Evolutionary conservation across 2,329 filamentous ascomycete genomes (phyloP), one percentile per base, ranked within the genome.

Genomic region (Graphilbum fragrans): DNA sequence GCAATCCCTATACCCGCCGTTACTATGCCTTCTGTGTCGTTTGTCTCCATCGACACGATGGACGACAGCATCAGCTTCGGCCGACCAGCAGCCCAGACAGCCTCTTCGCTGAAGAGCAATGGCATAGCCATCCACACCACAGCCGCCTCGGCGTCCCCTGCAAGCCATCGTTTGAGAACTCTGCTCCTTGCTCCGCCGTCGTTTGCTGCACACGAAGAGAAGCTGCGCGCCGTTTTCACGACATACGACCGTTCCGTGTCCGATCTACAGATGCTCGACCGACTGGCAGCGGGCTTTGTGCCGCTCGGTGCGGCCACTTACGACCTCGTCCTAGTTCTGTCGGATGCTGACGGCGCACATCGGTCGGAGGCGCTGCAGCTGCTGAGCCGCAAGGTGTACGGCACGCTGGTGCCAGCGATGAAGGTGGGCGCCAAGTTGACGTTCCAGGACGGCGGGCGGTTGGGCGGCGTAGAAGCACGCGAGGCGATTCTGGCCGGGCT

Each of bases 241-340:
- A 67, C 77, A 43, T 79, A 86, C 65, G 79, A 92, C 59, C 81
- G 86, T 56, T 66, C 72, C 48, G 68, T 73, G 36, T 90, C 87
- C 47, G 92, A 98, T 57, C 71, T 98, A 41, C 92, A 96, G 62
- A 98, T 98, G 92, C 82, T 98, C 47, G 92, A 98, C 65, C 86
- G 92, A 39, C 74, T 98, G 33, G 78, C 84, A 2, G 75, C 84
- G 29, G 86, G 86, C 47, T 70, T 94, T 31, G 85, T 92, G 43
- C 68, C 78, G 8, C 77, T 98, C 0, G 82, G 88, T 1, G 52
- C 74, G 41, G 66, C 75, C 38, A 83, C 84, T 41, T 98, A 98
- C 67, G 85, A 93, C 58, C 64, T 83, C 35, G 74, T 96, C 35
- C 74, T 95, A 37, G 72, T 98, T 41, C 78, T 96, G 47, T 82